Evolutionary conservation across 306 rosid genomes (phyloP), one percentile per base, ranked within the genome.

Genomic region (Cotoneaster glaucophyllus): DNA sequence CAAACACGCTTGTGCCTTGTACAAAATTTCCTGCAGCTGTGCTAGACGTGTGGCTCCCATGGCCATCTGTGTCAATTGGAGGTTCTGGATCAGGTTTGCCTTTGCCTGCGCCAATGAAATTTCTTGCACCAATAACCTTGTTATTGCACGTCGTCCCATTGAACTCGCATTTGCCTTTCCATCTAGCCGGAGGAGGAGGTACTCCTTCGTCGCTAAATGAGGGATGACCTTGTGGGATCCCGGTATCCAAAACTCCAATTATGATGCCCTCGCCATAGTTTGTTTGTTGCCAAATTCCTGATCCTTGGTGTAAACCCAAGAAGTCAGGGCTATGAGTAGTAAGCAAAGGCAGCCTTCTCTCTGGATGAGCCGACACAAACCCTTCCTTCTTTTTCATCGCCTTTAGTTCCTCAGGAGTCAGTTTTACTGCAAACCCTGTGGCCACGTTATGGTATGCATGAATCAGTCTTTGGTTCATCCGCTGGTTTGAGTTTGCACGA

Each of bases 141-240:
- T 87, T 88, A 82, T 91, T 91, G 59, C 96, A 91, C 6, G 74
- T 71, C 17, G 87, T 71, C 32, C 2, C 86, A 54, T 80, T 74
- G 52, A 86, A 76, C 43, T 89, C 86, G 2, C 97, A 91, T 41
- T 73, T 81, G 24, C 97, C 97, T 69, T 86, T 91, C 97, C 97
- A 91, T 80, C 82, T 89, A 9, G 86, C 64, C 6, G 94, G 97
- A 1, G 97, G 94, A 3, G 89, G 87, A 2, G 85, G 76, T 31
- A 91, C 79, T 76, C 92, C 89, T 14, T 32, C 87, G 29, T 83
- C 91, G 7, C n/a, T 67, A 63, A 91, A 91, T 24, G 92, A 91
- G 31, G 97, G 97, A 80, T 89, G 94, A 28, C 15, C 54, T 6
- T 88, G 89, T 7, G 66, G 44, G 62, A 85, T 77, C n/a, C 93